These are phyloP conservation scores for Penicillium ochrochloron DNA, from an alignment of 495 filamentous ascomycete genomes.

Conservation along the genomic window DNA sequence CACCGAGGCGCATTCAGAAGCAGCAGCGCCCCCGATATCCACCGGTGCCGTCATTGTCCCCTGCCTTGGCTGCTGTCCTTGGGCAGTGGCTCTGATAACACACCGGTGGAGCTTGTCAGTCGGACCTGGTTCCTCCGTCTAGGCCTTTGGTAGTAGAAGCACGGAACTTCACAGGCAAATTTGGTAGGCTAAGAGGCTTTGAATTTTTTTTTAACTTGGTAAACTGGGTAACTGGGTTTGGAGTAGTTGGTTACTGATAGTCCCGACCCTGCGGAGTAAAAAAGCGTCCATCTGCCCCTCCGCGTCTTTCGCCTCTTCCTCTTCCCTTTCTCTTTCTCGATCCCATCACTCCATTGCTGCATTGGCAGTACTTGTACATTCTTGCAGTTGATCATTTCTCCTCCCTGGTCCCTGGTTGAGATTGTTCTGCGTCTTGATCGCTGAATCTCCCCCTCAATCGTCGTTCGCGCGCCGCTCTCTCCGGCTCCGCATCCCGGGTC, in stretches of 20 bases:
- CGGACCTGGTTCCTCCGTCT: conserved; percentile 12
- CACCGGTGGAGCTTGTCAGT: conserved; percentile 17
- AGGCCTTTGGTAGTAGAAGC: background rate
- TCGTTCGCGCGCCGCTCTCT: conserved; percentile 10
- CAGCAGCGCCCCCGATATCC: conserved; percentile 15
- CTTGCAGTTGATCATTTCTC: conserved; percentile 15
- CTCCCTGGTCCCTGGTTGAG: background rate
- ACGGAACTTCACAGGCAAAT: background rate
- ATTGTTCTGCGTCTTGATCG: background rate
- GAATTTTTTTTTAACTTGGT: no score
- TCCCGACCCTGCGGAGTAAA: conserved; percentile 4
- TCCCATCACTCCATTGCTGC: conserved; percentile 9
- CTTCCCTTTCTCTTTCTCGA: background rate
- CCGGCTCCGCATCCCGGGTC: conserved; percentile 11
- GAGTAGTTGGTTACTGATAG: background rate
- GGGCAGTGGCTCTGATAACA: background rate
- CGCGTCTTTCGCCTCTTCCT: conserved; percentile 5
- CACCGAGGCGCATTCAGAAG: conserved; percentile 6
- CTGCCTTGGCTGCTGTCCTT: conserved; percentile 14
- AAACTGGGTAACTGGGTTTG: background rate
- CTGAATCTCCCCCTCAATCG: conserved; percentile 5
- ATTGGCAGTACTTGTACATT: conserved; percentile 7
- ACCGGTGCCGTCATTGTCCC: conserved; percentile 26
- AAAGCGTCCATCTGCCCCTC: conserved; percentile 13
- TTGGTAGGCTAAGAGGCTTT: no score